Conservation (phyloP, 2,329 filamentous ascomycete species). For the Westerdykella ornata region DNA sequence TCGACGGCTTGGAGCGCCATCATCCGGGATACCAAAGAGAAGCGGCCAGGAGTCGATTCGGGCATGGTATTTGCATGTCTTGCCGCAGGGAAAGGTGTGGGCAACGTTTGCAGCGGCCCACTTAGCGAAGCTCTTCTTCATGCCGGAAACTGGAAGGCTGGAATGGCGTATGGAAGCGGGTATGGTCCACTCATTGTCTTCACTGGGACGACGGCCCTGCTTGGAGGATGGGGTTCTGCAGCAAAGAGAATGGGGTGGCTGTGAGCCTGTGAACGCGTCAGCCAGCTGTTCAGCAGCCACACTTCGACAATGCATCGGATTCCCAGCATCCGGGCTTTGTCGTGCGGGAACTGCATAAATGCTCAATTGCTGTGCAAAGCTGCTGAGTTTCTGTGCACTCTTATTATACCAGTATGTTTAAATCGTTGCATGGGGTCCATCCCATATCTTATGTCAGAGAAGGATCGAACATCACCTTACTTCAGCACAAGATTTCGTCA, state of each 20-base stretch:
- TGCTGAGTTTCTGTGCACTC: neutral
- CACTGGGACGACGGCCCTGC: conserved; percentile 31
- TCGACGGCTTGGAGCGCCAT: conserved; percentile 42
- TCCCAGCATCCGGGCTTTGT: neutral
- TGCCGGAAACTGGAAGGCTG: conserved; percentile 31
- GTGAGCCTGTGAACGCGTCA: conserved; percentile 8
- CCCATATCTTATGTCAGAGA: neutral
- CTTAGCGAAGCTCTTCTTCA: conserved; percentile 44
- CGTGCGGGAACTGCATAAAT: too few relatives aligned
- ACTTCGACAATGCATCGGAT: neutral
- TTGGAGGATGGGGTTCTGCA: conserved; percentile 21
- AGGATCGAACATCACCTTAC: neutral
- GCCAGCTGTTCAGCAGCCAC: neutral
- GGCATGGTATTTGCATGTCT: conserved; percentile 46
- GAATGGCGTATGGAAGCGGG: conserved; percentile 35
- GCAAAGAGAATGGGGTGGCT: conserved; percentile 30
- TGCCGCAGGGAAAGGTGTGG: conserved; percentile 46
- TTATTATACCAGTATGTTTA: neutral
- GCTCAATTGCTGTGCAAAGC: neutral
- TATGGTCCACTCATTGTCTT: conserved; percentile 37
- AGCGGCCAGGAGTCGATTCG: conserved; percentile 37
- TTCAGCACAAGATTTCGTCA: too few relatives aligned
- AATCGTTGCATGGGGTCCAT: neutral
- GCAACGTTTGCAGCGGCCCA: conserved; percentile 47
- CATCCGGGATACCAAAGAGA: conserved; percentile 38